A percentile compares a stretch with the other conserved stretches of the same genome.
These are phyloP conservation scores for Pseudodiploospora longispora DNA, from an alignment of 2,329 filamentous ascomycete species.

Conservation along the genomic window DNA sequence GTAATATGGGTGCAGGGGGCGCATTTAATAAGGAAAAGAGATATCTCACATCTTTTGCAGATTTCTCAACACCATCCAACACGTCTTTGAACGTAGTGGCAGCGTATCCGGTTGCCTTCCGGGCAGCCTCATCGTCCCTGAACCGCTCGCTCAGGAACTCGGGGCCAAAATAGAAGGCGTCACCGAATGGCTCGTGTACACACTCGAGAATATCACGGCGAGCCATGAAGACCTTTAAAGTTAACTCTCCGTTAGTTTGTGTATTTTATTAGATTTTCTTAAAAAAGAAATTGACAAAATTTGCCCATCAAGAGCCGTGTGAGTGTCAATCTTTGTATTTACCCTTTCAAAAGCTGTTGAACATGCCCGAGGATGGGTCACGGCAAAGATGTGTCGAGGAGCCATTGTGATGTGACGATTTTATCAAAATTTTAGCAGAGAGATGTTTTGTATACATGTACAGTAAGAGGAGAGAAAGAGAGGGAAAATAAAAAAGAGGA, in stretches of 20 bases:
- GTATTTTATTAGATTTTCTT: not conserved
- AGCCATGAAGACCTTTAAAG: constrained; percentile 84
- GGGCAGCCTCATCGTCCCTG: constrained; percentile 52
- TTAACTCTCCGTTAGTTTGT: not conserved
- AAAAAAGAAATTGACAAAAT: not conserved
- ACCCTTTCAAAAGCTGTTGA: constrained; percentile 96
- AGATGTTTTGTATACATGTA: not conserved
- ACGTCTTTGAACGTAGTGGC: constrained; percentile 69
- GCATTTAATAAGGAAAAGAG: no score
- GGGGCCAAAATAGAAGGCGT: constrained; percentile 92
- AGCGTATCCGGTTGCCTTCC: constrained; percentile 56
- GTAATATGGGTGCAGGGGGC: no score
- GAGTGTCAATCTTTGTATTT: constrained; percentile 13
- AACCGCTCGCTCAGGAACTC: constrained; percentile 78
- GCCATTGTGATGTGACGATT: constrained; percentile 46
- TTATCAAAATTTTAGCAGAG: no score
- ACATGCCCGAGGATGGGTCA: constrained; percentile 88
- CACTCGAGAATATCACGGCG: constrained; percentile 72
- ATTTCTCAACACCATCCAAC: constrained; percentile 64
- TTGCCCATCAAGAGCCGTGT: constrained; percentile 16
- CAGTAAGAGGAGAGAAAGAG: not conserved
- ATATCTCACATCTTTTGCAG: constrained; percentile 61
- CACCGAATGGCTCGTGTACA: constrained; percentile 92
- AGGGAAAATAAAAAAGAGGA: not conserved
- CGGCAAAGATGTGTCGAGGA: constrained; percentile 70